A percentile compares a stretch with the other conserved stretches of the same genome.
Evolutionary conservation across 768 basidiomycete genomes (phyloP).

Genomic region (Gautieria morchelliformis): DNA sequence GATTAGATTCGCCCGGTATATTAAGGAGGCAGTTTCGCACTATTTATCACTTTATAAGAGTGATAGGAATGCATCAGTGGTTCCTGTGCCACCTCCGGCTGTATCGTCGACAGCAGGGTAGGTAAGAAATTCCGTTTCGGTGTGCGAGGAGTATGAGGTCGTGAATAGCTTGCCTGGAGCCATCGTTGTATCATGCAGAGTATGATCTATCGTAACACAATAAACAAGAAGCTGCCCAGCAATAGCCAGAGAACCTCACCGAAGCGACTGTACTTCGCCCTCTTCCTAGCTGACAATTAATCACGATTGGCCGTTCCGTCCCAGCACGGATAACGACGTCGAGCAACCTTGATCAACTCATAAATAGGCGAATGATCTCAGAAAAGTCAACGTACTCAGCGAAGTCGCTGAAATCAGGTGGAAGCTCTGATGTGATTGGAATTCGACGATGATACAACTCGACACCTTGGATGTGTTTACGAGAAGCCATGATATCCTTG

Average conservation of each 20-base stretch:
- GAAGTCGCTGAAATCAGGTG: conserved; percentile 27
- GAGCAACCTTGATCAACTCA: conserved; percentile 38
- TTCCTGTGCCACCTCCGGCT: conserved; percentile 16
- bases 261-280: conserved; percentile 90
- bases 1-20: background rate
- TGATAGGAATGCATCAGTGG: conserved; percentile 30
- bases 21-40: conserved; percentile 31
- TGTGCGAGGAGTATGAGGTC: background rate
- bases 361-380: background rate
- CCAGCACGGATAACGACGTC: conserved; percentile 65
- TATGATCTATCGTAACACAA: conserved; percentile 50
- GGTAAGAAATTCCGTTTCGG: conserved; percentile 10
- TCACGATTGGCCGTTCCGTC: conserved; percentile 69
- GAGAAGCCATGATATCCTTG: conserved; percentile 77
- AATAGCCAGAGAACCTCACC: conserved; percentile 38
- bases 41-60: conserved; percentile 86
- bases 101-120: conserved; percentile 27
- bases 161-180: background rate
- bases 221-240: conserved; percentile 68
- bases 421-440: conserved; percentile 83
- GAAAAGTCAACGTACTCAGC: conserved; percentile 13
- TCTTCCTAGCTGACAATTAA: conserved; percentile 92
- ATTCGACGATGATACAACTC: conserved; percentile 75
- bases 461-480: conserved; percentile 36
- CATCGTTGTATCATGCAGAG: conserved; percentile 7